Evolutionary conservation across 1,284 basidiomycete genomes (phyloP), one percentile per base, ranked within the genome.

Genomic region (Puccinia coronata): DNA sequence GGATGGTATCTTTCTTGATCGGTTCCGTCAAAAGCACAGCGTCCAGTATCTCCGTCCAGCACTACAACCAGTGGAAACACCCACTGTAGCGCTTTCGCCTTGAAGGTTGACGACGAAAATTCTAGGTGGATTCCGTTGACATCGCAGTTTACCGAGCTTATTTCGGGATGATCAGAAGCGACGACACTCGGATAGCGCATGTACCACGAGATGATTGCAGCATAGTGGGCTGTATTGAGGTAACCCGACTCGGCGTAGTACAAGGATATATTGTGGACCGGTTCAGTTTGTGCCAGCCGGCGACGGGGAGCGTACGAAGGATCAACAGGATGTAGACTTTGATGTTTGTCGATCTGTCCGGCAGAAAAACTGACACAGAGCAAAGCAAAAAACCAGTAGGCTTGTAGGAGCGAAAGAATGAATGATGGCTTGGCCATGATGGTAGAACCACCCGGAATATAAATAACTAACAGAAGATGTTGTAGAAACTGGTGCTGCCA

Each of bases 51-150:
- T 11, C 79, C 79, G 31, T 81, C 79, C 18, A 63, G 31, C 43
- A 81, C 71, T 28, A 81, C 47, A 14, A 81, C 69, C 39, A 81
- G 11, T n/a, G 79, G 79, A 49, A 81, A 55, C 8, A 23, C 47
- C 79, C 79, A 81, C 28, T 74, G 25, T 28, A 61, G 9, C 47
- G 71, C 71, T 65, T 49, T 28, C 18, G 34, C 5, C 34, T 61
- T 73, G 31, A 47, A 71, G 28, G 28, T 39, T 63, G 16, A 31
- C 16, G 71, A 81, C 31, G 53, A 31, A 34, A 81, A 81, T 49
- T 74, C 47, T 4, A 81, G 23, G 14, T 63, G 55, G 28, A 81
- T 81, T 25, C 79, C 79, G 69, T 81, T 59, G n/a, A 20, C 23
- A 39, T 61, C 57, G 25, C 79, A 81, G 12, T 65, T 31, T 28